Conservation (phyloP, 345 rosid species). For the Abelmoschus esculentus region DNA sequence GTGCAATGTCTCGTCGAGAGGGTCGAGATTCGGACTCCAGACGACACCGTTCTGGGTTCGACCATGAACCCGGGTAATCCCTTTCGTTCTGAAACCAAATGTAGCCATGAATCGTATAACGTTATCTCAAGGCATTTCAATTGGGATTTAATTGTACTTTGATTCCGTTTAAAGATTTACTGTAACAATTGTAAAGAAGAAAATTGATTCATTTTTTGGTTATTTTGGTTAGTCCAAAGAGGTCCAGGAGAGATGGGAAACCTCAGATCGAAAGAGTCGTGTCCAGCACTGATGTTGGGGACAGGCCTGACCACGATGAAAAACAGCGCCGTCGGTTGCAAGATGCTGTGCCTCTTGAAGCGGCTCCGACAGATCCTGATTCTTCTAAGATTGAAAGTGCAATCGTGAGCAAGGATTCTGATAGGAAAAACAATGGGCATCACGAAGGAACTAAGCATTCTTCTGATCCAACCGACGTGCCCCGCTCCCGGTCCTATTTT, state of each 20-base stretch:
- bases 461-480: conserved; percentile 37
- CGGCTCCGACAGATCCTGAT: conserved; percentile 21
- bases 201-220: not conserved
- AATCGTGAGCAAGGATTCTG: conserved; percentile 32
- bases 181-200: not conserved
- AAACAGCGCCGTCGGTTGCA: conserved; percentile 40
- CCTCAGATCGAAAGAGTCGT: conserved; percentile 39
- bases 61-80: conserved; percentile 55
- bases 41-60: conserved; percentile 43
- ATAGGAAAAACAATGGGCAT: conserved; percentile 35
- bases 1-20: conserved; percentile 46
- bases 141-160: not conserved
- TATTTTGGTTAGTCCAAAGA: conserved; percentile 54
- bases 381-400: conserved; percentile 27
- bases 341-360: conserved; percentile 53
- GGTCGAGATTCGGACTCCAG: conserved; percentile 45
- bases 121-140: not conserved
- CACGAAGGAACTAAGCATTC: conserved; percentile 29
- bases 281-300: conserved; percentile 27
- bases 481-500: conserved; percentile 50
- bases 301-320: conserved; percentile 29
- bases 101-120: conserved; percentile 1
- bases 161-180: not conserved
- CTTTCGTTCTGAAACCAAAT: not conserved
- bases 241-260: conserved; percentile 68